These are phyloP conservation scores for Mortierella sp. DNA, from an alignment of 371 early-diverging fungal species.

Conservation along the genomic window DNA sequence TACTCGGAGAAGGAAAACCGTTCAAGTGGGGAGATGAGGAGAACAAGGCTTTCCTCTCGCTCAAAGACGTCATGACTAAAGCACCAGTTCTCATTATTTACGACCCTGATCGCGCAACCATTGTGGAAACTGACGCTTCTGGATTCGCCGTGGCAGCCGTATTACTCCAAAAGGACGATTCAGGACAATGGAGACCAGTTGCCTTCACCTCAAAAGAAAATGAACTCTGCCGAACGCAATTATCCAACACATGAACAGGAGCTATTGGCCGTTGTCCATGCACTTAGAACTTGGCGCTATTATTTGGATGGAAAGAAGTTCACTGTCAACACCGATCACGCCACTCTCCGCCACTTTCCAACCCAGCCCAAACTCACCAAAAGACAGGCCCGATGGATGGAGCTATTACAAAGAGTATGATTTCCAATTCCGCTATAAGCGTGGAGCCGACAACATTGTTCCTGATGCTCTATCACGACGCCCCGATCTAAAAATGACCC, in stretches of 20 bases:
- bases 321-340: slow-evolving; percentile 20
- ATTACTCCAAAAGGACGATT: slow-evolving; percentile 50
- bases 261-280: slow-evolving; percentile 48
- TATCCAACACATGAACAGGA: slow-evolving; percentile 54
- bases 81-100: slow-evolving; percentile 47
- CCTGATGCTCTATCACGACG: slow-evolving; percentile 10
- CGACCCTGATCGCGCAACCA: slow-evolving; percentile 28
- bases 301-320: slow-evolving; percentile 17
- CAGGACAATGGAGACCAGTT: slow-evolving; percentile 26
- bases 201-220: slow-evolving; percentile 50
- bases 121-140: slow-evolving; percentile 64
- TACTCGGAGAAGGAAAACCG: slow-evolving; percentile 54
- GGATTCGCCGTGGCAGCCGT: slow-evolving; percentile 62
- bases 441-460: slow-evolving; percentile 7
- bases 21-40: slow-evolving; percentile 21
- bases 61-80: slow-evolving; percentile 49
- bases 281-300: slow-evolving; percentile 46
- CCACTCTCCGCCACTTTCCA: slow-evolving; percentile 9
- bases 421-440: slow-evolving; percentile 4
- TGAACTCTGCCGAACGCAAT: slow-evolving; percentile 22
- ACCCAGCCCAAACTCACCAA: slow-evolving; percentile 11
- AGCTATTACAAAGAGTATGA: neutral
- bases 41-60: slow-evolving; percentile 47
- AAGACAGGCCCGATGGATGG: too few relatives aligned
- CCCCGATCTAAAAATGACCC: too few relatives aligned